These are phyloP conservation scores for Hygrophorus russula DNA, from an alignment of 768 basidiomycete species.

Conservation along the genomic window DNA sequence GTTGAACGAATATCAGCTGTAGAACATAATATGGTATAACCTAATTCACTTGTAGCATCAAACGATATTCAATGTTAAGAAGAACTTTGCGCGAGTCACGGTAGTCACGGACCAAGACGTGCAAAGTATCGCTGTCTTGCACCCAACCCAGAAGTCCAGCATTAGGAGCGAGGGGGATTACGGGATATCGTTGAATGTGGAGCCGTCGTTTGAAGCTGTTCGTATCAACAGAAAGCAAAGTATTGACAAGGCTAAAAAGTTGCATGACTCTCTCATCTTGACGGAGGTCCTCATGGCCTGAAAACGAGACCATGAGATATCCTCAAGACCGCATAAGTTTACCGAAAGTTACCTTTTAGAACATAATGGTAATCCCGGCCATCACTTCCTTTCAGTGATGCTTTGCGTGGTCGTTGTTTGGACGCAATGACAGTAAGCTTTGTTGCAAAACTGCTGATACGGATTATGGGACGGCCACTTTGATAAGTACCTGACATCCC, in stretches of 20 bases:
- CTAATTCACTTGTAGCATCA: slow-evolving; percentile 85
- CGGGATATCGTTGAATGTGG: slow-evolving; percentile 86
- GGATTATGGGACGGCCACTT: slow-evolving; percentile 73
- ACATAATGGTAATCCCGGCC: slow-evolving; percentile 87
- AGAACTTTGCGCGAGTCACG: slow-evolving; percentile 94
- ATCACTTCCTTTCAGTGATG: slow-evolving; percentile 82
- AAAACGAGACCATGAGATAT: slow-evolving; percentile 1
- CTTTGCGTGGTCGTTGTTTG: slow-evolving; percentile 89
- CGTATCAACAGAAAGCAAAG: slow-evolving; percentile 83
- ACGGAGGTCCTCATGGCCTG: slow-evolving; percentile 96
- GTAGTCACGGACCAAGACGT: slow-evolving; percentile 92
- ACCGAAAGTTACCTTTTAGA: slow-evolving; percentile 62
- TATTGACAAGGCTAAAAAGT: slow-evolving; percentile 94
- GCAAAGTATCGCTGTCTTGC: slow-evolving; percentile 88
- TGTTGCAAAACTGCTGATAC: slow-evolving; percentile 74
- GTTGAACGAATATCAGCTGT: background rate
- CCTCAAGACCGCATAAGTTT: background rate
- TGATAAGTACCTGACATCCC: slow-evolving; percentile 71
- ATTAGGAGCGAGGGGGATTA: slow-evolving; percentile 92
- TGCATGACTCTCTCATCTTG: slow-evolving; percentile 99
- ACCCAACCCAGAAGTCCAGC: slow-evolving; percentile 95
- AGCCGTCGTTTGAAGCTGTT: slow-evolving; percentile 93
- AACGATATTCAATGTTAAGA: slow-evolving; percentile 94
- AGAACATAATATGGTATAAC: background rate
- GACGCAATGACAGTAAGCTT: slow-evolving; percentile 92